Percentiles rank a stretch among this genome's conserved stretches.
These are phyloP conservation scores for Dryas alaskensis DNA, from an alignment of 306 rosid genomes.

Conservation along the genomic window DNA sequence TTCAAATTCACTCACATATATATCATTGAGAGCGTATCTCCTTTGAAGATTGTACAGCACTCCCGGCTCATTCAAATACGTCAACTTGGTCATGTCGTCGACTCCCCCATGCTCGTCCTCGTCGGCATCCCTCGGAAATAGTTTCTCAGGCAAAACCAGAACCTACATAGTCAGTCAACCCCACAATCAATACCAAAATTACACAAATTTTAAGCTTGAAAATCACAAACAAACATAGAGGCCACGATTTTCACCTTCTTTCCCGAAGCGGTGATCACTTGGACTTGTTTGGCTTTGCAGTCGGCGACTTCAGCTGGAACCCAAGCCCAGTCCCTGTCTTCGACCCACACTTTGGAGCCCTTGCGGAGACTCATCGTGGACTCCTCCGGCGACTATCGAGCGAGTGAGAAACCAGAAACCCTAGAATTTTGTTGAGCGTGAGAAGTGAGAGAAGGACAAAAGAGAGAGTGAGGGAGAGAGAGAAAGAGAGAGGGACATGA, in stretches of 20 bases:
- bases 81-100: constrained; percentile 88
- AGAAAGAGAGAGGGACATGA: constrained; percentile 23
- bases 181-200: neutral
- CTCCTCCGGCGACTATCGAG: constrained; percentile 8
- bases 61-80: constrained; percentile 94
- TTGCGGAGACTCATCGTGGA: constrained; percentile 57
- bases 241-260: constrained; percentile 56
- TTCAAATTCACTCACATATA: constrained; percentile 56
- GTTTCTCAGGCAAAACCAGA: constrained; percentile 45
- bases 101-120: constrained; percentile 96
- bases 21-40: constrained; percentile 91
- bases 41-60: constrained; percentile 86
- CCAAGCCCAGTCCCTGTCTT: constrained; percentile 72
- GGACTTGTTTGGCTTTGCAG: constrained; percentile 41
- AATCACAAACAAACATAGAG: neutral
- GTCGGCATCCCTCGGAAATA: constrained; percentile 78
- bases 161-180: constrained; percentile 42
- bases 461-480: neutral
- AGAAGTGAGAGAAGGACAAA: constrained; percentile 12
- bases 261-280: constrained; percentile 48
- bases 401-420: constrained; percentile 12
- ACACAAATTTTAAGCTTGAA: neutral
- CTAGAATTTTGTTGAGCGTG: neutral
- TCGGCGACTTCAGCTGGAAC: constrained; percentile 64
- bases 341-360: constrained; percentile 92